phyloP scores from a whole-genome alignment of 352 stramenopile genomes.

The Phytopythium kandeliae region DNA sequence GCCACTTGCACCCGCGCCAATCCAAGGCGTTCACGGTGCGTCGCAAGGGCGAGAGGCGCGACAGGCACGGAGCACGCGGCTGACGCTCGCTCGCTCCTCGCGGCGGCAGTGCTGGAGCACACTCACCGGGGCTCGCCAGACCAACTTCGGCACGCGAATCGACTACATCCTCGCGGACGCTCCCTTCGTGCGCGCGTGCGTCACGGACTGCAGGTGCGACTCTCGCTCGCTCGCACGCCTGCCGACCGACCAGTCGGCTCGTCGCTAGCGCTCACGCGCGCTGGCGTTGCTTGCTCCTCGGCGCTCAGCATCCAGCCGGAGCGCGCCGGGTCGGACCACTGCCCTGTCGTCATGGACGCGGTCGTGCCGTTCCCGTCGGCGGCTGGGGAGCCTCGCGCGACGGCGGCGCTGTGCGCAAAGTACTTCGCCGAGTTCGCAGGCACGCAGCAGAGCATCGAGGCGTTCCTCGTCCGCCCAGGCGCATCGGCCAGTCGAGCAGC shows the following conservation, averaged over 20 bases:
- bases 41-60: not conserved
- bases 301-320: constrained; percentile 40
- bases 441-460: constrained; percentile 62
- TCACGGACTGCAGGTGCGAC: constrained; percentile 51
- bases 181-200: constrained; percentile 31
- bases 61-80: too few species aligned
- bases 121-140: constrained; percentile 75
- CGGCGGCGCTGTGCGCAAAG: constrained; percentile 54
- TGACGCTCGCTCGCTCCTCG: too few species aligned
- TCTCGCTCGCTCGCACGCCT: too few species aligned
- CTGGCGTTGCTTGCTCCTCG: too few species aligned
- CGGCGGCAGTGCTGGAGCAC: constrained; percentile 83
- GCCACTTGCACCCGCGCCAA: constrained; percentile 64
- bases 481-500: not conserved
- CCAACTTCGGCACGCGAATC: constrained; percentile 89
- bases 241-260: too few species aligned
- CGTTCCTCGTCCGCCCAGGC: constrained; percentile 20
- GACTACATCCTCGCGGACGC: constrained; percentile 87
- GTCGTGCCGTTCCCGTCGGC: constrained; percentile 25
- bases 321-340: constrained; percentile 73
- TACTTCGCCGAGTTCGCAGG: constrained; percentile 74
- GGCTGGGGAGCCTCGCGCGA: constrained; percentile 11
- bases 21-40: constrained; percentile 78
- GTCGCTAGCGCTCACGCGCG: too few species aligned
- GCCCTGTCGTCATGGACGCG: constrained; percentile 50